Conservation (phyloP, 306 rosid species). For the Crataegus laevigata region DNA sequence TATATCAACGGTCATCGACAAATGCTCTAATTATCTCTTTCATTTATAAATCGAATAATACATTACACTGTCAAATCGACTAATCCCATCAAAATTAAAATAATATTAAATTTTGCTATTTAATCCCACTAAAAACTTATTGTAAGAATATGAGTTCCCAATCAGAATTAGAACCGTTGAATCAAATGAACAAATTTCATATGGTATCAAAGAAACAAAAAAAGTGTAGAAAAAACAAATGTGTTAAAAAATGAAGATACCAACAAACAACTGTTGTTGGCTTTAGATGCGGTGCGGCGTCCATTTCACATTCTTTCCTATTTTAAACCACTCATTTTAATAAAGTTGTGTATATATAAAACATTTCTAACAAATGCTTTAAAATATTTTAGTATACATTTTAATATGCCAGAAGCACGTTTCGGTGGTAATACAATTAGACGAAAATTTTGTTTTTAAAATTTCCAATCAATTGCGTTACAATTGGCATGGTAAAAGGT, state of each 20-base stretch:
- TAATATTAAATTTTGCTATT: too few species aligned
- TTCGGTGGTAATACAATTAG: too few species aligned
- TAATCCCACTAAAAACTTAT: too few species aligned
- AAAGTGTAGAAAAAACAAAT: background rate
- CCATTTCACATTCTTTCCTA: background rate
- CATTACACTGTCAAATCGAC: too few species aligned
- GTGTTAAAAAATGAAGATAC: background rate
- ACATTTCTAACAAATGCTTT: background rate
- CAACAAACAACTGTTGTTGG: background rate
- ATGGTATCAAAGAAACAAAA: background rate
- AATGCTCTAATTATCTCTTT: background rate
- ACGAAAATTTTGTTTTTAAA: too few species aligned
- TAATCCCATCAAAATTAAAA: too few species aligned
- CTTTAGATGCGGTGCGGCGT: background rate
- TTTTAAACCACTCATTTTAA: background rate
- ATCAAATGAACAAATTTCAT: background rate
- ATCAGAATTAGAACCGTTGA: background rate
- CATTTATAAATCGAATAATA: too few species aligned
- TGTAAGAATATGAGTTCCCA: background rate
- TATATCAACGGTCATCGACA: background rate
- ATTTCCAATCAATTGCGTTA: too few species aligned
- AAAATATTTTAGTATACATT: background rate
- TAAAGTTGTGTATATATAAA: background rate
- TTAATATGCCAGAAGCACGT: too few species aligned
- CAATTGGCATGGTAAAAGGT: too few species aligned